Conservation (phyloP, 2,329 filamentous ascomycete genomes). For the Colletotrichum tofieldiae region DNA sequence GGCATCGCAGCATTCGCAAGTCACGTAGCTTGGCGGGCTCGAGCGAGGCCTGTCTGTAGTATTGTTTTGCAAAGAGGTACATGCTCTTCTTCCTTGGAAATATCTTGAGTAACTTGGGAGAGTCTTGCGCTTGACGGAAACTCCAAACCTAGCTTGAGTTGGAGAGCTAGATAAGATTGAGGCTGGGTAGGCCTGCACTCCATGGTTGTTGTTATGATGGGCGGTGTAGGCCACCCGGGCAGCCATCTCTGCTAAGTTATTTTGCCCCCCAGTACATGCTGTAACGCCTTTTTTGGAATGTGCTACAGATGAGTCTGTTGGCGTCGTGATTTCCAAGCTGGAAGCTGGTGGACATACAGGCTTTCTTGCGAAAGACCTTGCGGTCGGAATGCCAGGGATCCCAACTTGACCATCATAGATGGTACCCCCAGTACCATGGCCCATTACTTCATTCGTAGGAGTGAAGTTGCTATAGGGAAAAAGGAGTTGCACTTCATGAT, state of each 20-base stretch:
- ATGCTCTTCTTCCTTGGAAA: neutral
- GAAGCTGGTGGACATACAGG: too few relatives aligned
- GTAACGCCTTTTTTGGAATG: rapidly evolving
- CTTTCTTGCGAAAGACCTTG: too few relatives aligned
- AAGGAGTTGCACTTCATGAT: neutral
- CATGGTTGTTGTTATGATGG: neutral
- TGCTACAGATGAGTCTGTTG: rapidly evolving
- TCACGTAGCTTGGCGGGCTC: neutral
- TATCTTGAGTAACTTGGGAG: neutral
- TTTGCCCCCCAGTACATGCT: too few relatives aligned
- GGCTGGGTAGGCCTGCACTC: too few relatives aligned
- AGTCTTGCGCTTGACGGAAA: neutral
- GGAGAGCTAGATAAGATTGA: too few relatives aligned
- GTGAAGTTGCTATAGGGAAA: neutral
- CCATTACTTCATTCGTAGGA: neutral
- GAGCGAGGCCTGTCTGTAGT: neutral
- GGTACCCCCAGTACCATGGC: neutral
- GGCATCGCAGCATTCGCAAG: too few relatives aligned
- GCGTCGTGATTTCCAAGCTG: neutral
- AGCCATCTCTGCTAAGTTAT: neutral
- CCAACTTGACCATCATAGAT: too few relatives aligned
- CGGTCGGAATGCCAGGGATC: neutral
- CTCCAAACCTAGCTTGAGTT: neutral
- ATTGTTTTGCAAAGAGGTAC: too few relatives aligned
- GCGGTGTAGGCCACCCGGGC: neutral